These are phyloP conservation scores for Ramalina intermedia DNA, from an alignment of 495 filamentous ascomycete genomes.

Conservation along the genomic window DNA sequence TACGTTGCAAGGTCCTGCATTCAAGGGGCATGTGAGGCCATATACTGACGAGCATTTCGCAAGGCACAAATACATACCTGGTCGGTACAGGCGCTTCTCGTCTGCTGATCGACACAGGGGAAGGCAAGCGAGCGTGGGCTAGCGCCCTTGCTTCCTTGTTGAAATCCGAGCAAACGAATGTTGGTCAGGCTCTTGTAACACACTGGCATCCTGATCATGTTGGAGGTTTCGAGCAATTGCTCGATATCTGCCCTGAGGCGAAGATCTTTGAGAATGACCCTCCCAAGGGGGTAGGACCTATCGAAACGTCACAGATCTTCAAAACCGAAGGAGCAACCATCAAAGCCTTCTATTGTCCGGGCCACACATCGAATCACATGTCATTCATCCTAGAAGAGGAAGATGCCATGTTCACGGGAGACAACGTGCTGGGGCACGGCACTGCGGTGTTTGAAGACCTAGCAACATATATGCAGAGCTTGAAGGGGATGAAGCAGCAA, in stretches of 20 bases:
- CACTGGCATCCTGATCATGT: conserved; percentile 88
- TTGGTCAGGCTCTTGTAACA: conserved; percentile 57
- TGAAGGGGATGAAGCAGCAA: conserved; percentile 52
- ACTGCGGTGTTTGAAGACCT: conserved; percentile 88
- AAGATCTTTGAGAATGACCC: conserved; percentile 38
- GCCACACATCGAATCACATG: conserved; percentile 82
- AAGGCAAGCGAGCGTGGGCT: conserved; percentile 49
- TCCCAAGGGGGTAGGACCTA: conserved; percentile 24
- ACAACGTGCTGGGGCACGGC: conserved; percentile 89
- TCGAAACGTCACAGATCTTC: conserved; percentile 61
- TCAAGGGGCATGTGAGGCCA: not conserved
- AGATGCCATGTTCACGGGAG: conserved; percentile 81
- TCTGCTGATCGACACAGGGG: conserved; percentile 68
- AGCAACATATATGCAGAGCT: conserved; percentile 50
- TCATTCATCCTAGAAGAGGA: conserved; percentile 57
- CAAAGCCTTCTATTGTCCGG: conserved; percentile 62
- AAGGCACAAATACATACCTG: conserved; percentile 79
- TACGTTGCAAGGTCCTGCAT: conserved; percentile 31
- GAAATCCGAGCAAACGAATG: conserved; percentile 44
- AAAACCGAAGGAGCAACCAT: conserved; percentile 61
- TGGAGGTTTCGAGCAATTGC: conserved; percentile 55
- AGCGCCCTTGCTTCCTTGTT: conserved; percentile 46
- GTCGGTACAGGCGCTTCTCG: conserved; percentile 53
- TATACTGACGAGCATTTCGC: not conserved
- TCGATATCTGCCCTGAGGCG: conserved; percentile 41